phyloP scores from a whole-genome alignment of 441 rosid species.

The Populus hybrid region DNA sequence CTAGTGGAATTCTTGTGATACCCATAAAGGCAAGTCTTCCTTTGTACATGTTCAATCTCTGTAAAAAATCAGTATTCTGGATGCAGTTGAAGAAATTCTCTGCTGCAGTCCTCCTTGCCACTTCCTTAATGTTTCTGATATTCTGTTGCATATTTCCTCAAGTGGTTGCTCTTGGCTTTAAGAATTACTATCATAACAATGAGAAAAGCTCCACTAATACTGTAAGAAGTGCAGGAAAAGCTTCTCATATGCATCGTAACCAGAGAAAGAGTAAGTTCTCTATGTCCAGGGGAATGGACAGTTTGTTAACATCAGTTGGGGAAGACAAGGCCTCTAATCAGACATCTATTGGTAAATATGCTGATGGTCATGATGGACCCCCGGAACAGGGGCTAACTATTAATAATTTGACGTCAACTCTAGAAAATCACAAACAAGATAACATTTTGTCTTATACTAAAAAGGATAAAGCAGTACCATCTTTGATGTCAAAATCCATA shows the following conservation, averaged over 20 bases:
- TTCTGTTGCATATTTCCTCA: slow-evolving; percentile 45
- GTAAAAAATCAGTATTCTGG: slow-evolving; percentile 67
- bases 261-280: slow-evolving; percentile 31
- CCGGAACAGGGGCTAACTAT: slow-evolving; percentile 15
- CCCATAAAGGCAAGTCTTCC: slow-evolving; percentile 81
- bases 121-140: slow-evolving; percentile 43
- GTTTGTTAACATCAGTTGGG: slow-evolving; percentile 38
- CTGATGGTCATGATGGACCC: slow-evolving; percentile 20
- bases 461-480: slow-evolving; percentile 23
- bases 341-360: slow-evolving; percentile 24
- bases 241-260: slow-evolving; percentile 23
- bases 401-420: slow-evolving; percentile 19
- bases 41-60: slow-evolving; percentile 47
- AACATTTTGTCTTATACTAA: slow-evolving; percentile 2
- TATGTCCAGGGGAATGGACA: slow-evolving; percentile 39
- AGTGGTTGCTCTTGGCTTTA: slow-evolving; percentile 31
- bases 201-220: slow-evolving; percentile 36
- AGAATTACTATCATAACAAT: slow-evolving; percentile 31
- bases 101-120: slow-evolving; percentile 41
- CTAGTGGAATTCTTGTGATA: slow-evolving; percentile 56
- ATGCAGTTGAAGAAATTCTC: slow-evolving; percentile 52
- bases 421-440: slow-evolving; percentile 19
- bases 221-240: slow-evolving; percentile 28
- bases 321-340: slow-evolving; percentile 35
- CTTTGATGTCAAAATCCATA: slow-evolving; percentile 32